phyloP scores from a whole-genome alignment of 2,329 filamentous ascomycete species.

The Colletotrichum sansevieriae region DNA sequence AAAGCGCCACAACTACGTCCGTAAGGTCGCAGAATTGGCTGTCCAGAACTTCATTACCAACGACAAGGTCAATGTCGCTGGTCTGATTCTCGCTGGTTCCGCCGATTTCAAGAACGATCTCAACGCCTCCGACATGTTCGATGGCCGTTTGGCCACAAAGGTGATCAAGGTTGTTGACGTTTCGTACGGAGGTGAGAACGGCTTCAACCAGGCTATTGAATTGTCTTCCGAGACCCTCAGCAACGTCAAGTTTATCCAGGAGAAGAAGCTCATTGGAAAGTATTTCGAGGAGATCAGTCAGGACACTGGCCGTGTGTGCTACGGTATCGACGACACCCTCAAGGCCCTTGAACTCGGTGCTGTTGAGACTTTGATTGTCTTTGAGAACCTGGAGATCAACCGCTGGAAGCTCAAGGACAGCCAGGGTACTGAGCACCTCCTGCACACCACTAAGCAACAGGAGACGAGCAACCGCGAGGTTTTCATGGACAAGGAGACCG shows the following conservation, averaged over 20 bases:
- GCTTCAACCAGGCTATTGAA: constrained; percentile 99
- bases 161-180: constrained; percentile 99
- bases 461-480: constrained; percentile 80
- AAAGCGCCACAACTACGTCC: constrained; percentile 99
- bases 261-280: constrained; percentile 99
- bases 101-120: constrained; percentile 99
- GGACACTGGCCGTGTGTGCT: constrained; percentile 96
- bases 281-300: constrained; percentile 99
- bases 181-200: constrained; percentile 98
- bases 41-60: constrained; percentile 99
- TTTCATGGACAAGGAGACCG: constrained; percentile 96
- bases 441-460: constrained; percentile 91
- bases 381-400: constrained; percentile 95
- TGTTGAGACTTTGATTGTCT: constrained; percentile 94
- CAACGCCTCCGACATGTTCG: constrained; percentile 97
- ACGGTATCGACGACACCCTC: constrained; percentile 96
- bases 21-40: constrained; percentile 96
- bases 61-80: constrained; percentile 98
- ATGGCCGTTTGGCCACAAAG: constrained; percentile 89
- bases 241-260: constrained; percentile 99
- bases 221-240: constrained; percentile 93
- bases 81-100: constrained; percentile 94
- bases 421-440: constrained; percentile 76
- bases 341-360: constrained; percentile 97
- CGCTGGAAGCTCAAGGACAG: constrained; percentile 91